Base-by-base conservation (phyloP, 1,284 basidiomycete species). In the Naganishia cerealis region DNA sequence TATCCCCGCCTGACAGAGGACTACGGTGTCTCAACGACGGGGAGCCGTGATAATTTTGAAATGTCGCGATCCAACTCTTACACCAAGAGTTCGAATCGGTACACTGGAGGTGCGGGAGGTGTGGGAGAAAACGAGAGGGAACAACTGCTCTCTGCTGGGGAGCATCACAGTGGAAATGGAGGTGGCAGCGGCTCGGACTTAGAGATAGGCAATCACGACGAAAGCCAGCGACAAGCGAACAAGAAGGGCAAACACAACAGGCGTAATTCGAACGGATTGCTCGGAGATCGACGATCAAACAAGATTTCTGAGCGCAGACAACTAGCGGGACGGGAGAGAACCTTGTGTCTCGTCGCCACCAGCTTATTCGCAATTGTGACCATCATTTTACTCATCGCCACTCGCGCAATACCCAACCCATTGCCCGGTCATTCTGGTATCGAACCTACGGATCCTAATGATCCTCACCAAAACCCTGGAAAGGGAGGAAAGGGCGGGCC, bases 401-500 rank as follows among this genome's bases (percentile, higher is more conserved):
- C 61, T 16, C 61, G 50, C 16, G 61, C 61, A 2, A 54, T 63
- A 8, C 61, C 61, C 21, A 63, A 54, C 29, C 61, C 61, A 16
- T 53, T 63, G 15, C 10, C 15, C 10, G 38, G 50, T 8, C 21
- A 42, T n/a, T 26, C 50, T 15, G n/a, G 15, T 4, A 53, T 54
- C 38, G 61, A 63, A 3, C 61, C 61, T 1, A 42, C 61, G n/a
- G 50, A 54, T 50, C 61, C 61, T 1, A 63, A 62, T 38, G 59
- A 62, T 24, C 59, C 59, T 33, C 48, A 62, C 50, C 59, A 62
- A 26, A 62, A 62, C 9, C 66, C 66, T 1, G 56, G 57, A 42
- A 65, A 66, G 16, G 67, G 57, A n/a, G 63, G 54, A 18, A 56
- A 36, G 24, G 62, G 61, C 12, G 53, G 48, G n/a, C 67, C 66